These are phyloP conservation scores for Globisporangium acanthophoron DNA, from an alignment of 352 stramenopile species.

Conservation along the genomic window DNA sequence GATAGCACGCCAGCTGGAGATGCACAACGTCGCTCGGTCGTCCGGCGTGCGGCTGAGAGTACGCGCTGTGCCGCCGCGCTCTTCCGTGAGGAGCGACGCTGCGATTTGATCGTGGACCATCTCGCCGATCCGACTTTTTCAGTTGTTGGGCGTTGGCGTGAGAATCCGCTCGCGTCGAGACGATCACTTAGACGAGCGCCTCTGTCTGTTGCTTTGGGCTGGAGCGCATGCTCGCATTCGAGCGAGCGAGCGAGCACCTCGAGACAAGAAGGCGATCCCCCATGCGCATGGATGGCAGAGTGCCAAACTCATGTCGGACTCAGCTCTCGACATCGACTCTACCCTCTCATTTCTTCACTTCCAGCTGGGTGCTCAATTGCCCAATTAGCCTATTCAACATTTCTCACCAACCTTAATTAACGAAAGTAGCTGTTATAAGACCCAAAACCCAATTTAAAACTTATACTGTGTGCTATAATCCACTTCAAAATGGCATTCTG, in stretches of 20 bases:
- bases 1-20: neutral
- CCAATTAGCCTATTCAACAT: neutral
- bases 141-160: neutral
- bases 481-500: no score
- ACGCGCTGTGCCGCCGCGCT: neutral
- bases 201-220: no score
- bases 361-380: neutral
- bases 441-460: no score
- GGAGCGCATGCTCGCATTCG: no score
- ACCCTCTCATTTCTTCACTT: neutral
- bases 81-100: neutral
- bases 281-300: neutral
- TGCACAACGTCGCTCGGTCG: neutral
- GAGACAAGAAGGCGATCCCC: no score
- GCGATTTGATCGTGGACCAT: neutral
- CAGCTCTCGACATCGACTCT: neutral
- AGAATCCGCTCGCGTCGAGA: no score
- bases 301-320: neutral
- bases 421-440: no score
- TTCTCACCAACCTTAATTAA: no score
- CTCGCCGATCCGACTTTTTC: neutral
- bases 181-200: no score
- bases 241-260: no score
- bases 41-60: neutral
- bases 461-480: no score